Conservation (phyloP, 306 rosid species). For the Castanea sativa region DNA sequence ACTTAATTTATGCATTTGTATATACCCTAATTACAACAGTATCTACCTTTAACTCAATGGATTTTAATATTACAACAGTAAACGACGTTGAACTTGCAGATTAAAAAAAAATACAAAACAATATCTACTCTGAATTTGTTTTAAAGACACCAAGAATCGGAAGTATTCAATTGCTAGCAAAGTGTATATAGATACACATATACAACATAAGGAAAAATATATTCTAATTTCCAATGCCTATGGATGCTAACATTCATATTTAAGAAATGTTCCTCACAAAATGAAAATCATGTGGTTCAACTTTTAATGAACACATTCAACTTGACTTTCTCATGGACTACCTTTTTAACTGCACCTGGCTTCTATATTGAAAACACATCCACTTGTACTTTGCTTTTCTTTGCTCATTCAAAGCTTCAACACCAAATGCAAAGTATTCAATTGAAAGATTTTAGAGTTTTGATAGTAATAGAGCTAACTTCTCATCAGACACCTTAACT, state of each 20-base stretch:
- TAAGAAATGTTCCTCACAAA: not conserved
- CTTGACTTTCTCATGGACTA: not conserved
- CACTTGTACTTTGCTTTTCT: not conserved
- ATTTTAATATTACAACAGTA: too few species aligned
- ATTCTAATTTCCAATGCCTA: not conserved
- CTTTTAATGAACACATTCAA: not conserved
- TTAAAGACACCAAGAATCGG: too few species aligned
- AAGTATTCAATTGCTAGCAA: too few species aligned
- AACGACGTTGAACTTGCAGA: too few species aligned
- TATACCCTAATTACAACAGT: too few species aligned
- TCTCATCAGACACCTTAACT: constrained; percentile 71
- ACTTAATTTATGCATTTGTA: too few species aligned
- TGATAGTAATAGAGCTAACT: constrained; percentile 66
- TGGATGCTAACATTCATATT: not conserved
- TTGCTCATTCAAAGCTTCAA: not conserved
- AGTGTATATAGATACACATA: too few species aligned
- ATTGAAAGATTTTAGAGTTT: constrained; percentile 28
- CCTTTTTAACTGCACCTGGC: not conserved
- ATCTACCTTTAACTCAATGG: too few species aligned
- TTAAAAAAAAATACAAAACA: too few species aligned
- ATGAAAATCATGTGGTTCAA: not conserved
- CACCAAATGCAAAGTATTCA: not conserved
- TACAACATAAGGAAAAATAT: not conserved
- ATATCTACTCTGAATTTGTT: too few species aligned
- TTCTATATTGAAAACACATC: not conserved